These are phyloP conservation scores for Elaeis oleifera DNA, from an alignment of 202 grass and related monocot species.

Conservation along the genomic window DNA sequence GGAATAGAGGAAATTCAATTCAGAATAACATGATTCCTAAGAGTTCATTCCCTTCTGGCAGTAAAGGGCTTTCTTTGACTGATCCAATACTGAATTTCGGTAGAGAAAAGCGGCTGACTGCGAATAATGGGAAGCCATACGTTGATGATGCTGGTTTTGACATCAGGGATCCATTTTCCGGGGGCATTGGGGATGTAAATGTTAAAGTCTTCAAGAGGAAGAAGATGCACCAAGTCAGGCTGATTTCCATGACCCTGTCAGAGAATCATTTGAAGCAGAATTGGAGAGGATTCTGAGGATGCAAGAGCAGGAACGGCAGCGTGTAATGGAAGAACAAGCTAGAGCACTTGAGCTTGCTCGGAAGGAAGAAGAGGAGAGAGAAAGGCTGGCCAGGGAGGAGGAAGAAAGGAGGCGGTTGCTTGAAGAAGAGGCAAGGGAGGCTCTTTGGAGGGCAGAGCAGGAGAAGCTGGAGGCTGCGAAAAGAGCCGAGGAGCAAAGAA, in stretches of 20 bases:
- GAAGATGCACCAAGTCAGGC: slow-evolving; percentile 46
- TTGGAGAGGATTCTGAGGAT: slow-evolving; percentile 76
- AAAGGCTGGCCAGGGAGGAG: slow-evolving; percentile 72
- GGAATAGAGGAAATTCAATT: slow-evolving; percentile 53
- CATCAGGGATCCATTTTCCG: slow-evolving; percentile 17
- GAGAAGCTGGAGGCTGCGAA: slow-evolving; percentile 62
- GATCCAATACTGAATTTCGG: slow-evolving; percentile 39
- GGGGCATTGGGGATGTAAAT: slow-evolving; percentile 46
- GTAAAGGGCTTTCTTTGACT: slow-evolving; percentile 40
- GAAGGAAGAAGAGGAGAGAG: slow-evolving; percentile 77
- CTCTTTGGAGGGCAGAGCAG: slow-evolving; percentile 71
- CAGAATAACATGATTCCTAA: slow-evolving; percentile 54
- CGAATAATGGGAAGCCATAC: slow-evolving; percentile 38
- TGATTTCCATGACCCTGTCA: slow-evolving; percentile 78
- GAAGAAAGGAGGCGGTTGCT: slow-evolving; percentile 50
- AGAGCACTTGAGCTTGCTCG: slow-evolving; percentile 57
- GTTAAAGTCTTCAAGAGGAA: slow-evolving; percentile 80
- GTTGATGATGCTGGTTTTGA: slow-evolving; percentile 52
- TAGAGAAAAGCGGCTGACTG: slow-evolving; percentile 42
- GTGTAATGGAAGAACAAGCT: slow-evolving; percentile 61
- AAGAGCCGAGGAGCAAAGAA: slow-evolving; percentile 74
- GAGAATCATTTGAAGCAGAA: slow-evolving; percentile 96
- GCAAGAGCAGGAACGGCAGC: slow-evolving; percentile 77
- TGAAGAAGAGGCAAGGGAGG: slow-evolving; percentile 68
- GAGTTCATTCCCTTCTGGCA: slow-evolving; percentile 31